Base-by-base conservation (phyloP, 805 yeast genomes). In the Priceomyces castillae region DNA sequence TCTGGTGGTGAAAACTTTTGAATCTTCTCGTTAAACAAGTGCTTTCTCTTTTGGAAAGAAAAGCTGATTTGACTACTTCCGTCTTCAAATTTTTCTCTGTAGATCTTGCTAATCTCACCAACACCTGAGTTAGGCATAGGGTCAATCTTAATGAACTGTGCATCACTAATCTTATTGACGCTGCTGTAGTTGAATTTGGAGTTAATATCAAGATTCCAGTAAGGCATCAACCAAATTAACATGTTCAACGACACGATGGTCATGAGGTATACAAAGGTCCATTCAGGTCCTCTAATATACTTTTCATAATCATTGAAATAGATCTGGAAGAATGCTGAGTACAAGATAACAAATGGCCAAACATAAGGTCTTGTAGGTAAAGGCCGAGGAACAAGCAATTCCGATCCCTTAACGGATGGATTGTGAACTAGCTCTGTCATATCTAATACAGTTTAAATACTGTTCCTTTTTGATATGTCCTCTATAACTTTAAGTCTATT, bases 211-310 rank as follows among this genome's bases (percentile, higher is more conserved):
- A 90, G 76, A 59, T 82, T 89, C 99, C 99, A 92, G 57, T 85
- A 84, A n/a, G 98, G 97, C 79, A 89, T 78, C 62, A 92, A 77
- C 84, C 90, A 77, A 45, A 92, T 70, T 60, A 92, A 70, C 35
- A 82, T 69, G 59, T 92, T 95, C 46, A 85, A 47, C 2, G 96
- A 80, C 30, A 84, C 62, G 40, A 90, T 73, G 4, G 90, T 64
- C 47, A 95, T 84, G 18, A 89, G 70, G 57, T 80, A 90, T 30
- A 92, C 94, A 62, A 87, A 88, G 0, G 98, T 94, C 98, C 99
- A 94, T 67, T 92, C 99, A 37, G 84, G 77, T 19, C 97, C 97
- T 36, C 77, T 85, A 57, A 92, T 85, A 60, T 87, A 87, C 45
- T 67, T 71, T 45, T 92, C 98, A 63, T 92, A 92, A 44, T 82